Percentiles rank a stretch among this genome's conserved stretches.
These are phyloP conservation scores for Colletotrichum chrysophilum DNA, from an alignment of 2,329 filamentous ascomycete species.

Conservation along the genomic window DNA sequence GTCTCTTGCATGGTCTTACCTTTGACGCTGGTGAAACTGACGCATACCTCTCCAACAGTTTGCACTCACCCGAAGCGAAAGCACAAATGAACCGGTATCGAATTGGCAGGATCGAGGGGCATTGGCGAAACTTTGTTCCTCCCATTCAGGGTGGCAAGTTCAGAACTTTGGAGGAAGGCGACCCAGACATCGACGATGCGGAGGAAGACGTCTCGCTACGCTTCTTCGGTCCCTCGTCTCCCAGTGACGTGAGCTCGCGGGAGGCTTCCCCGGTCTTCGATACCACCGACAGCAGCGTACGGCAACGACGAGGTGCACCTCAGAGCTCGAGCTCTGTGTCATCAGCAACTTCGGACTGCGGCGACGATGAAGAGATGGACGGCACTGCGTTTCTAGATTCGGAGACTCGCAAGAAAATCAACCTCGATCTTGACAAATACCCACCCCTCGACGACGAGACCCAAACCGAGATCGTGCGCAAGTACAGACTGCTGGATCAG, in stretches of 20 bases:
- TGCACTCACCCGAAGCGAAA: constrained; percentile 82
- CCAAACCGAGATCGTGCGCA: constrained; percentile 77
- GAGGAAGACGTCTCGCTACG: constrained; percentile 22
- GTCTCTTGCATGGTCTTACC: not conserved
- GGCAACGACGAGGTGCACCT: constrained; percentile 30
- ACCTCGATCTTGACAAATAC: constrained; percentile 79
- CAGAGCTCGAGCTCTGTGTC: constrained; percentile 44
- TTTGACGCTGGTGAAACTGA: not conserved
- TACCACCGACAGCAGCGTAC: constrained; percentile 30
- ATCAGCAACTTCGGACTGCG: constrained; percentile 60
- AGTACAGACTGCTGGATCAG: constrained; percentile 80
- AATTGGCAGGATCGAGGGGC: constrained; percentile 81
- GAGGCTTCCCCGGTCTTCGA: constrained; percentile 58
- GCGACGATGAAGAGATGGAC: constrained; percentile 49
- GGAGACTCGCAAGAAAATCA: constrained; percentile 75
- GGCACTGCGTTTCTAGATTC: constrained; percentile 73
- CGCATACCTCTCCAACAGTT: constrained; percentile 47
- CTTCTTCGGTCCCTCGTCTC: constrained; percentile 33
- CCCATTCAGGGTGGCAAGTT: constrained; percentile 91
- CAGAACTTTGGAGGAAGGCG: constrained; percentile 42
- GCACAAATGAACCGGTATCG: constrained; percentile 81
- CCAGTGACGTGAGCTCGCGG: constrained; percentile 59
- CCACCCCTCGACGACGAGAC: constrained; percentile 76
- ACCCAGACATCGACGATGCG: constrained; percentile 39
- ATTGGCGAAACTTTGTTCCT: constrained; percentile 87